Evolutionary conservation across 2,329 filamentous ascomycete species (phyloP).

Genomic region (Ustulina deusta): DNA sequence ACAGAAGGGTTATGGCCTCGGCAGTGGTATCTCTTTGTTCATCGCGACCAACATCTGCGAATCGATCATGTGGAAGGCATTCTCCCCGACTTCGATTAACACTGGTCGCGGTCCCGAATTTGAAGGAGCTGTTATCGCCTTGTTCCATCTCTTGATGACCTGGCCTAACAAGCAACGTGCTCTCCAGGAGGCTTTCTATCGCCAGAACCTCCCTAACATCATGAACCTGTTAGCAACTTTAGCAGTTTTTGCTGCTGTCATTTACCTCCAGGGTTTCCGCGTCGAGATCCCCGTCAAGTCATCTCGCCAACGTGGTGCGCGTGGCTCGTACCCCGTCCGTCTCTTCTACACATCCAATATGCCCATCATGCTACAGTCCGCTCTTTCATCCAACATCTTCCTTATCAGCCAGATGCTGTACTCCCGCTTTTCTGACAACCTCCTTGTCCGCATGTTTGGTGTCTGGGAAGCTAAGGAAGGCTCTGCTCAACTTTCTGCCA

Average conservation of each 20-base stretch:
- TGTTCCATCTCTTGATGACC: slow-evolving; percentile 97
- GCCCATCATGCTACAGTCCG: slow-evolving; percentile 99
- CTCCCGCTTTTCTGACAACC: slow-evolving; percentile 98
- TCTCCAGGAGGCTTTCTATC: slow-evolving; percentile 98
- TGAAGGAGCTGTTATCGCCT: slow-evolving; percentile 96
- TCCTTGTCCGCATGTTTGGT: slow-evolving; percentile 95
- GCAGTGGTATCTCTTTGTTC: slow-evolving; percentile 98
- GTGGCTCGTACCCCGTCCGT: slow-evolving; percentile 96
- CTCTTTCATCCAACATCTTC: slow-evolving; percentile 98
- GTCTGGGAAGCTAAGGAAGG: slow-evolving; percentile 98
- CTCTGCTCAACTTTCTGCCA: slow-evolving; percentile 92
- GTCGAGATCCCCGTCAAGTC: slow-evolving; percentile 99
- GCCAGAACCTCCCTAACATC: slow-evolving; percentile 99
- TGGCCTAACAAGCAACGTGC: slow-evolving; percentile 99
- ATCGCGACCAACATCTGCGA: slow-evolving; percentile 99
- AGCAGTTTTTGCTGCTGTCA: slow-evolving; percentile 93
- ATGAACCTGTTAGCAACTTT: slow-evolving; percentile 98
- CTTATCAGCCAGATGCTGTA: slow-evolving; percentile 99
- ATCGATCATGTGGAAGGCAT: slow-evolving; percentile 99
- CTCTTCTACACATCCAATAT: slow-evolving; percentile 99
- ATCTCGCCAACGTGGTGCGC: slow-evolving; percentile 97
- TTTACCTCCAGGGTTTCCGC: slow-evolving; percentile 99
- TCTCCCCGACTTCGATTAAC: slow-evolving; percentile 99
- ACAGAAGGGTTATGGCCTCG: slow-evolving; percentile 98
- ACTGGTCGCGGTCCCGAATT: slow-evolving; percentile 99